Base-by-base conservation (phyloP, 2,329 filamentous ascomycete species). In the Microcyclospora tardicrescens region DNA sequence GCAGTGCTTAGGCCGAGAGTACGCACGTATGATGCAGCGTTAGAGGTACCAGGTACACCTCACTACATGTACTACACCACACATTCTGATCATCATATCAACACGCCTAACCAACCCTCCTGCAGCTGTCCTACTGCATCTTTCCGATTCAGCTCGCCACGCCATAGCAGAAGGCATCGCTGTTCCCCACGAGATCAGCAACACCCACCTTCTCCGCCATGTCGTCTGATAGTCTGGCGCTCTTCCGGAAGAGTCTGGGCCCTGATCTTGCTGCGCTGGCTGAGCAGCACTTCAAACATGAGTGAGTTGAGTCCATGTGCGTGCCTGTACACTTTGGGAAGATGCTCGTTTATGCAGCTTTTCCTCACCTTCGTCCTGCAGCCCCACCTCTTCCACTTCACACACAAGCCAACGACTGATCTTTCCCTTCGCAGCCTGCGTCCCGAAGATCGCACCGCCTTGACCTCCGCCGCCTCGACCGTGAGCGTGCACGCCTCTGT, bases 251-350 rank as follows among this genome's bases (percentile, higher is more conserved):
- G 43, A 60, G 56, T 35, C 54, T 65, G 34, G 60, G 61, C 30
- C 61, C 68, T 12, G 73, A 77, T 41, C 66, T 78, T 12, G 57
- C 58, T 33, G 61, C 61, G 36, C 66, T 79, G 3, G 75, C 73
- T 13, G 69, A 75, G 43, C 59, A 75, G 45, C 75, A 78, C 53
- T 54, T 75, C 39, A 61, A 77, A 47, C 65, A 75, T 42, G 73
- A 78, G 62, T 64, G 49, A 34, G 54, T 30, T 15, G 30, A 24
- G 19, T 48, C 15, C 15, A 32, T 15, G 30, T 5, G 14, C 19
- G n/a, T n/a, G n/a, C n/a, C n/a, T n/a, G n/a, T n/a, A n/a, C n/a
- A n/a, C n/a, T n/a, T n/a, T n/a, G 4, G 19, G 19, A 8, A 8
- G 5, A 24, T 24, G 19, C 8, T 24, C 19, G 19, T 24, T 19